Conservation (phyloP, 345 rosid species). For the Camelina neglecta region DNA sequence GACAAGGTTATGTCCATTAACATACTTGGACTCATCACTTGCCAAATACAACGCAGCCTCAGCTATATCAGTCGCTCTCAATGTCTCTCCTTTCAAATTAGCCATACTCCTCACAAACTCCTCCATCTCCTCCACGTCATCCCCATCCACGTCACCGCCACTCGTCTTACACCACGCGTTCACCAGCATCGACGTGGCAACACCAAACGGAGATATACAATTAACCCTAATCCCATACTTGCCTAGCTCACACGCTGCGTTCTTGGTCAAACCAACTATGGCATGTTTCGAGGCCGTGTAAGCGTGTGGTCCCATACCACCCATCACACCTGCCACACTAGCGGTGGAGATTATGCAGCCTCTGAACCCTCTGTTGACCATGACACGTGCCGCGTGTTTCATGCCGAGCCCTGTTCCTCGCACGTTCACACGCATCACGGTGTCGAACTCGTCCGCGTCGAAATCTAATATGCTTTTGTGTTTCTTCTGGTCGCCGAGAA, state of each 20-base stretch:
- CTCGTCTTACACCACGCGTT: constrained; percentile 62
- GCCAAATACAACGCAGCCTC: constrained; percentile 84
- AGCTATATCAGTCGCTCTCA: constrained; percentile 72
- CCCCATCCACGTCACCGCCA: constrained; percentile 50
- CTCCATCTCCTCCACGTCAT: constrained; percentile 67
- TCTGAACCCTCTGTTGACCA: constrained; percentile 54
- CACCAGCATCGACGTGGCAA: constrained; percentile 77
- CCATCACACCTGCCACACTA: constrained; percentile 83
- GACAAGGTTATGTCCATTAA: constrained; percentile 86
- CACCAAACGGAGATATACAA: constrained; percentile 88
- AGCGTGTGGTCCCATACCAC: constrained; percentile 88
- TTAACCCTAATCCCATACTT: constrained; percentile 76
- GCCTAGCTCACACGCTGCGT: constrained; percentile 81
- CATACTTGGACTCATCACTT: constrained; percentile 84
- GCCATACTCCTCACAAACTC: constrained; percentile 70
- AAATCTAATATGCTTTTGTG: constrained; percentile 75
- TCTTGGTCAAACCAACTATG: constrained; percentile 78
- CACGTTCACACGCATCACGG: constrained; percentile 73
- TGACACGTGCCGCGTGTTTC: constrained; percentile 83
- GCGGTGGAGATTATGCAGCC: constrained; percentile 81
- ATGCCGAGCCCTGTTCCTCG: constrained; percentile 70
- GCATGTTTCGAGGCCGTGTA: constrained; percentile 92
- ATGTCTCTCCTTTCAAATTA: constrained; percentile 60
- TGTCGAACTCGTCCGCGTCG: constrained; percentile 67
- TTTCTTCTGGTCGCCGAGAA: constrained; percentile 69